phyloP scores from a whole-genome alignment of 1,139 yeast genomes.

The Arxiozyma slooffiae region DNA sequence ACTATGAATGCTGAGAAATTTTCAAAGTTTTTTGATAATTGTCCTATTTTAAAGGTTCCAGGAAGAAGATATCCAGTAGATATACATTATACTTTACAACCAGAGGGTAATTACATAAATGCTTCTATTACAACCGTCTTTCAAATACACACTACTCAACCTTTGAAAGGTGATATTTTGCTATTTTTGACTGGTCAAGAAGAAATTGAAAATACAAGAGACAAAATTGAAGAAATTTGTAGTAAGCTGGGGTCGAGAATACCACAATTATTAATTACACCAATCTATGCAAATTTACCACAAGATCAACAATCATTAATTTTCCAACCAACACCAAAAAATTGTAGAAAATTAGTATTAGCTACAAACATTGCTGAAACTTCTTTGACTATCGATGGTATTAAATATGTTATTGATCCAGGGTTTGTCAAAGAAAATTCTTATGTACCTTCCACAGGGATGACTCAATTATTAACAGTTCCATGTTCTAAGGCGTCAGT shows the following conservation, averaged over 20 bases:
- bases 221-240: constrained; percentile 55
- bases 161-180: constrained; percentile 68
- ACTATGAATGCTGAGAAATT: constrained; percentile 86
- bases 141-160: constrained; percentile 69
- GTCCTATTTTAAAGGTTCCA: constrained; percentile 81
- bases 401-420: constrained; percentile 79
- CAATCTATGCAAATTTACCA: constrained; percentile 88
- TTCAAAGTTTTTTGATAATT: constrained; percentile 64
- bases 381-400: constrained; percentile 87
- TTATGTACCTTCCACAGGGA: constrained; percentile 72
- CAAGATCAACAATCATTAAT: constrained; percentile 70
- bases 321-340: constrained; percentile 76
- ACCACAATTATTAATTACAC: constrained; percentile 61
- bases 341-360: constrained; percentile 75
- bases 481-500: constrained; percentile 95
- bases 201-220: constrained; percentile 79
- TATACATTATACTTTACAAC: constrained; percentile 72
- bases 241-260: constrained; percentile 53
- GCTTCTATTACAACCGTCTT: constrained; percentile 79
- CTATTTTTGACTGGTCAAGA: constrained; percentile 93
- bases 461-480: constrained; percentile 76
- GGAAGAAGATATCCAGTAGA: constrained; percentile 89
- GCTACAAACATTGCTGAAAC: constrained; percentile 98
- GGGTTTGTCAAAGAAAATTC: constrained; percentile 88
- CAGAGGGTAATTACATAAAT: constrained; percentile 81